Evolutionary conservation across 1,284 basidiomycete genomes (phyloP), one percentile per base, ranked within the genome.

Genomic region (Moesziomyces globuligerus): DNA sequence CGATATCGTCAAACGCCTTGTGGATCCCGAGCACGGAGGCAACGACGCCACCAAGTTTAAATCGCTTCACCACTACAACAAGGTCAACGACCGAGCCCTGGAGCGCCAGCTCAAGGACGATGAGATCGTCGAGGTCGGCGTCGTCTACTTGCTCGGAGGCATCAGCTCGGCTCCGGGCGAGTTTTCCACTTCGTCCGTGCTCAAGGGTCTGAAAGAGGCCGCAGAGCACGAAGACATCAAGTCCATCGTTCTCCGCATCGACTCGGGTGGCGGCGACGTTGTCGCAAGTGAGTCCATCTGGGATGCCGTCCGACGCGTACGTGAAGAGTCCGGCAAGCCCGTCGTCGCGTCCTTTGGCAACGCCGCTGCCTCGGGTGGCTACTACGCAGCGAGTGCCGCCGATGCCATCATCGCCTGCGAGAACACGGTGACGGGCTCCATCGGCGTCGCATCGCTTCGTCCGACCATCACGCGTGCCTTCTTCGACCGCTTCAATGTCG

Each of bases 291-390:
- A 85, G 48, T 80, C 81, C 18, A 83, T 85, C 49, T 84, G 83
- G 80, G 83, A 80, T 24, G 84, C 84, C 11, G 80, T 85, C 3
- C 66, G 74, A 15, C 79, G 81, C 18, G 58, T 84, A 18, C 68
- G 79, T 20, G 69, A 76, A 18, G 76, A 81, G 39, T 76, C 77
- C 39, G 77, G 79, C 43, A 84, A 84, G 69, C 76, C 79, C 4
- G 80, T 85, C n/a, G 78, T 85, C 18, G 84, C 83, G 1, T 82
- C 80, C 36, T 84, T 85, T 49, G 83, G 83, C n/a, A 84, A 84
- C 51, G 68, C 80, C 20, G 75, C 78, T 15, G 84, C 84, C 9
- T 79, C 75, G 10, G 84, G 84, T 10, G 84, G 83, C 10, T 85
- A 85, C 68, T 80, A 80, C 32, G 71, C 73, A 23, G 72, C 79